Conservation (phyloP, 148 eudicot genomes). For the Cornus controversa region DNA sequence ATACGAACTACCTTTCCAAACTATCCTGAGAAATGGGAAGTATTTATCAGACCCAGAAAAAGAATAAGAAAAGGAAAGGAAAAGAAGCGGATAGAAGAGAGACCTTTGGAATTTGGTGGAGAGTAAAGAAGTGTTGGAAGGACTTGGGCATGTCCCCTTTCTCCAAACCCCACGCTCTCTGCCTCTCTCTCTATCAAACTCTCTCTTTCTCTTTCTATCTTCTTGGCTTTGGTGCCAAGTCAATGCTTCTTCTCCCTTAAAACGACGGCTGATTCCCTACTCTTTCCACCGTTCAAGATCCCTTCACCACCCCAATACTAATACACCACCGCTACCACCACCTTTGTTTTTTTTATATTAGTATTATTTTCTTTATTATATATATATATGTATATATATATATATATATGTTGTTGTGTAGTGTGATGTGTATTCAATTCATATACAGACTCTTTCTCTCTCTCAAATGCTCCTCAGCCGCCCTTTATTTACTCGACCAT, state of each 20-base stretch:
- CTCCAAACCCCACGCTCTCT: slow-evolving; percentile 22
- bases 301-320: background rate
- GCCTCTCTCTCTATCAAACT: slow-evolving; percentile 1
- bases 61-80: slow-evolving; percentile 2
- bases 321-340: background rate
- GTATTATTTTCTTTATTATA: too few species aligned
- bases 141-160: slow-evolving; percentile 32
- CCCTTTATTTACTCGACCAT: background rate
- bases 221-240: slow-evolving; percentile 26
- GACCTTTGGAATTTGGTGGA: slow-evolving; percentile 33
- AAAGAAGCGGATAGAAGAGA: background rate
- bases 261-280: background rate
- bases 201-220: slow-evolving; percentile 8
- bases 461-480: slow-evolving; percentile 10
- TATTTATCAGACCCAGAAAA: slow-evolving; percentile 13
- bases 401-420: background rate
- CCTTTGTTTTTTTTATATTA: background rate
- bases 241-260: background rate
- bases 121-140: slow-evolving; percentile 21
- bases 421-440: slow-evolving; percentile 4
- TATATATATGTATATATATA: background rate
- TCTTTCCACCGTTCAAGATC: background rate
- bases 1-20: too few species aligned
- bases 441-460: background rate
- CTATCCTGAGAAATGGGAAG: background rate